Evolutionary conservation across 2,329 filamentous ascomycete species (phyloP).

Genomic region (Rhinocladiella mackenziei): DNA sequence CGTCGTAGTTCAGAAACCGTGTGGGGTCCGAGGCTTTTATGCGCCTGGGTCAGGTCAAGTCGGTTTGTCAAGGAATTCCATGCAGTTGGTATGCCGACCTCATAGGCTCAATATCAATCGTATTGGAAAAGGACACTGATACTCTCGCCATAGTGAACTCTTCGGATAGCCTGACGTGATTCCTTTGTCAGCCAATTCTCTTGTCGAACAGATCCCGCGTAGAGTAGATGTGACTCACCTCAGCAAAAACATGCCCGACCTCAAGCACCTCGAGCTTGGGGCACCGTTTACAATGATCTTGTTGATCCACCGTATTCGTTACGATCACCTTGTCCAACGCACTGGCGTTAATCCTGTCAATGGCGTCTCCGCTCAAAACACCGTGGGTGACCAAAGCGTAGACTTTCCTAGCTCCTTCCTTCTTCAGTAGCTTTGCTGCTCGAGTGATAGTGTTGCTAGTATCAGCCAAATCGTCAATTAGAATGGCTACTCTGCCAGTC

Average conservation of each 20-base stretch:
- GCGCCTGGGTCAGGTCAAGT: no score
- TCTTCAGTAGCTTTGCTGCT: slow-evolving; percentile 93
- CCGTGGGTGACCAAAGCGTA: slow-evolving; percentile 93
- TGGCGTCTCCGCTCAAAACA: slow-evolving; percentile 90
- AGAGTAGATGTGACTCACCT: slow-evolving; percentile 51
- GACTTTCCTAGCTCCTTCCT: slow-evolving; percentile 80
- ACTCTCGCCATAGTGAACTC: slow-evolving; percentile 95
- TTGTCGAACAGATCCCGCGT: not conserved
- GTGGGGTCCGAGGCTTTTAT: no score
- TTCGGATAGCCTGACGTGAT: slow-evolving; percentile 67
- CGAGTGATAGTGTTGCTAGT: slow-evolving; percentile 96
- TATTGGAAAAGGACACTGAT: slow-evolving; percentile 93
- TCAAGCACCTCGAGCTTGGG: slow-evolving; percentile 90
- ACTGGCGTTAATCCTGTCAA: slow-evolving; percentile 88
- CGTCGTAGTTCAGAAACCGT: no score
- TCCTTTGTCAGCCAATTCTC: slow-evolving; percentile 26
- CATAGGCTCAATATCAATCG: slow-evolving; percentile 55
- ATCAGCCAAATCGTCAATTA: slow-evolving; percentile 91
- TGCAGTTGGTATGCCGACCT: no score
- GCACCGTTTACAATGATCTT: slow-evolving; percentile 71
- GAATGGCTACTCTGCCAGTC: slow-evolving; percentile 72
- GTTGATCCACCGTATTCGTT: slow-evolving; percentile 90
- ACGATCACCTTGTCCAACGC: slow-evolving; percentile 90
- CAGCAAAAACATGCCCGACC: slow-evolving; percentile 81
- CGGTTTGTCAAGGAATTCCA: no score